Percentiles rank a stretch among this genome's conserved stretches.
phyloP scores from a whole-genome alignment of 208 protist genomes.

The Lotmaria passim region DNA sequence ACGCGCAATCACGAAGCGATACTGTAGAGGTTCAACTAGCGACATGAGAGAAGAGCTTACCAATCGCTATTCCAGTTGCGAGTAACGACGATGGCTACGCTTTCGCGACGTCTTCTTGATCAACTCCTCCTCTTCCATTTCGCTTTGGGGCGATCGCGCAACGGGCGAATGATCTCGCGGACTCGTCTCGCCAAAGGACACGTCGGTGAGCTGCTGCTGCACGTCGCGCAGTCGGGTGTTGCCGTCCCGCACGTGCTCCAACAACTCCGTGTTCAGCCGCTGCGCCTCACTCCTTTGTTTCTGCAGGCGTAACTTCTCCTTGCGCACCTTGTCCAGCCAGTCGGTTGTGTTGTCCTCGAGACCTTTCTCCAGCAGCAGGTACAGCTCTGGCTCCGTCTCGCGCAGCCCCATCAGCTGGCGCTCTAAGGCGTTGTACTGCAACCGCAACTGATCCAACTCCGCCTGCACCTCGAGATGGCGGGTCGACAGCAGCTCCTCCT shows the following conservation, averaged over 20 bases:
- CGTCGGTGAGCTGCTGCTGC: constrained; percentile 43
- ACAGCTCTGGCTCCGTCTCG: constrained; percentile 52
- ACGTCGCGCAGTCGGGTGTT: constrained; percentile 64
- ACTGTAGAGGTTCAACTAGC: neutral
- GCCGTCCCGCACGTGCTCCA: constrained; percentile 61
- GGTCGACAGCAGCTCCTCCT: constrained; percentile 18
- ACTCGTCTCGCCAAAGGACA: constrained; percentile 23
- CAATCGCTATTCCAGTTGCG: neutral
- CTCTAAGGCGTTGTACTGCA: constrained; percentile 54
- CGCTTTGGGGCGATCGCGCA: neutral
- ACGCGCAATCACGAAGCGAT: neutral
- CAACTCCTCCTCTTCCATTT: constrained; percentile 25
- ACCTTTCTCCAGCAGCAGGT: constrained; percentile 54
- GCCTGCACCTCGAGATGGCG: constrained; percentile 41
- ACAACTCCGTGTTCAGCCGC: constrained; percentile 58
- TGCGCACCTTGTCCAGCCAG: constrained; percentile 65
- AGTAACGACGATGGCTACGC: neutral
- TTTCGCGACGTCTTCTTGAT: constrained; percentile 17
- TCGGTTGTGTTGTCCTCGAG: constrained; percentile 35
- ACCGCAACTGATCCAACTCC: constrained; percentile 53
- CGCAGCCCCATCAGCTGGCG: constrained; percentile 44
- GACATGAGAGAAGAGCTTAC: too few species aligned
- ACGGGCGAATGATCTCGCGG: neutral
- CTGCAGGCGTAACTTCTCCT: constrained; percentile 58
- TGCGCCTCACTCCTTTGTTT: constrained; percentile 55